Evolutionary conservation across 495 filamentous ascomycete species (phyloP).

Genomic region (Podospora pseudoanserina): DNA sequence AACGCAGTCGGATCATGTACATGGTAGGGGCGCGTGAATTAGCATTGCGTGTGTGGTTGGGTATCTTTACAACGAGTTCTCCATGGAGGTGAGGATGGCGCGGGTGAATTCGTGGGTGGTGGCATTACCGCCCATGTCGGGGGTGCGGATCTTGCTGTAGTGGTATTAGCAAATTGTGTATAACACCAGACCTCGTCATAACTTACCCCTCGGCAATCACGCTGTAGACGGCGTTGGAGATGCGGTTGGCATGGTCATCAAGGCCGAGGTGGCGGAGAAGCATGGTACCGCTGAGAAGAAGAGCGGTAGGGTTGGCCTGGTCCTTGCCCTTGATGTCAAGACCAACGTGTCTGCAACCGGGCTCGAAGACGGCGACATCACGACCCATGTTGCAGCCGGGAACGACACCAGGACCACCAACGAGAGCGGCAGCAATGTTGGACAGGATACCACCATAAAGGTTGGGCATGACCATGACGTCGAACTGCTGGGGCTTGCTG

Average conservation of each 20-base stretch:
- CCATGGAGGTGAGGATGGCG: constrained; percentile 92
- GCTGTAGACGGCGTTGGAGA: constrained; percentile 94
- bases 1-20: constrained; percentile 5
- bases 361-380: constrained; percentile 97
- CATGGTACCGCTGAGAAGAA: constrained; percentile 94
- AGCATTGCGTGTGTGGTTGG: neutral
- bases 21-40: neutral
- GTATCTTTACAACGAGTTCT: constrained; percentile 42
- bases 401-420: constrained; percentile 94
- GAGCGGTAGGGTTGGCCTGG: constrained; percentile 95
- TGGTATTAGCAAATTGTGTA: constrained; percentile 28
- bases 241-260: constrained; percentile 95
- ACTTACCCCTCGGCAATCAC: constrained; percentile 92
- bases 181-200: neutral
- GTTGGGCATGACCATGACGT: constrained; percentile 99
- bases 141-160: constrained; percentile 73
- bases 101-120: constrained; percentile 93
- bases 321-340: constrained; percentile 99
- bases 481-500: constrained; percentile 92
- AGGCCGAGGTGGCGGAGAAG: constrained; percentile 92
- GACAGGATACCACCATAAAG: constrained; percentile 98
- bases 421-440: constrained; percentile 97
- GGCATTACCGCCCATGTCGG: constrained; percentile 88
- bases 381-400: constrained; percentile 99
- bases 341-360: constrained; percentile 96